Evolutionary conservation across 2,329 filamentous ascomycete species (phyloP), one percentile per base, ranked within the genome.

Genomic region (Dissoconium aciculare): DNA sequence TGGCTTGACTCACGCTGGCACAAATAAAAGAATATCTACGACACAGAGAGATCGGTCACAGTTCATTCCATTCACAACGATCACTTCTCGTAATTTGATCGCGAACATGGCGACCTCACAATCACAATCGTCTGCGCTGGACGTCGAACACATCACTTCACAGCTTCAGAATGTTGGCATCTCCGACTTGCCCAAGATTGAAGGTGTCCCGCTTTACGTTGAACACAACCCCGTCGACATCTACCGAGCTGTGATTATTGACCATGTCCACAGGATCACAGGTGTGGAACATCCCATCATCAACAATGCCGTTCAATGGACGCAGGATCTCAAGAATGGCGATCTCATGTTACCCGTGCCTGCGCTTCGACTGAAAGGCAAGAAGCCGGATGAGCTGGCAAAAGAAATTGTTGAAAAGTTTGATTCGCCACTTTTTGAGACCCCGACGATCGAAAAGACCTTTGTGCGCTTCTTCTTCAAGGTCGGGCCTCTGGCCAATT

Each of bases 401-500:
- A 55, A 63, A 42, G 66, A 74, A 45, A 58, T 74, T 36, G 64
- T 56, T 12, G 59, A 66, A 29, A 57, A 59, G 43, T 56, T 59
- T 31, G 71, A 79, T 38, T 78, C 75, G 39, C 70, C 78, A 12
- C 65, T 91, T 15, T 66, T 89, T 38, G 67, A 78, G 44, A 76
- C 75, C 52, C 81, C 81, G 11, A 59, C 63, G 9, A 62, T 66
- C n/a, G 67, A 63, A 37, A 77, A 74, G 41, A 70, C 72, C 28
- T 84, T 81, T 47, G 58, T 92, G 24, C 70, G 74, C 45, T 87
- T 92, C 62, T 85, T 76, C 64, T 78, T 85, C 66, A 79, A 78
- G 57, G 60, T 69, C n/a, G 63, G 60, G 3, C 69, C 74, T 10
- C 67, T 89, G 26, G 63, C 69, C 31, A 59, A 70, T 38, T 57